These are phyloP conservation scores for Tolypocladium inflatum DNA, from an alignment of 2,329 filamentous ascomycete species.

Conservation along the genomic window DNA sequence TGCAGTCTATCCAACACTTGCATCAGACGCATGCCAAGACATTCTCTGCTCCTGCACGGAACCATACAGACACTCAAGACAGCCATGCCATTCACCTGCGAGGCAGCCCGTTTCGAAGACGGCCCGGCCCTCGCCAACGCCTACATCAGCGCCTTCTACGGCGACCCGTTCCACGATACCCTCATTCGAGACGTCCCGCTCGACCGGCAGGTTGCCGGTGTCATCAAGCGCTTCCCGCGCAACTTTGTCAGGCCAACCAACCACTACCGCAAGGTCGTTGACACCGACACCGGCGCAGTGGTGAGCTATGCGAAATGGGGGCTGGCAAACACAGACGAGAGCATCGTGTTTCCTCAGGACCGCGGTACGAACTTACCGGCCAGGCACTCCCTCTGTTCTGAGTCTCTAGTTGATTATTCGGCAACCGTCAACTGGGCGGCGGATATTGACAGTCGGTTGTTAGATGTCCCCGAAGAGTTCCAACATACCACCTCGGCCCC, in stretches of 20 bases:
- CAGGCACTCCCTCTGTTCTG: too few relatives aligned
- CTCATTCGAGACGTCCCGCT: neutral
- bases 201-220: neutral
- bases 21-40: neutral
- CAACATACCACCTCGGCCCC: neutral
- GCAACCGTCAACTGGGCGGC: too few relatives aligned
- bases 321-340: neutral
- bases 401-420: too few relatives aligned
- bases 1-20: neutral
- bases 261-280: neutral
- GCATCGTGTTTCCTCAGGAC: neutral
- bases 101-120: constrained; percentile 2
- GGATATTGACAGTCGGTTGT: neutral
- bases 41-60: neutral
- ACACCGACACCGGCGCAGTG: neutral
- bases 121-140: neutral
- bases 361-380: neutral
- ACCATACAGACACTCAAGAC: neutral
- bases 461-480: neutral
- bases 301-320: constrained; percentile 1
- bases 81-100: constrained; percentile 3
- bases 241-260: neutral
- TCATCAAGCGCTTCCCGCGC: neutral
- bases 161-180: neutral
- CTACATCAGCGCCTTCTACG: neutral